These are phyloP conservation scores for Colletotrichum incanum DNA, from an alignment of 2,329 filamentous ascomycete species.

Conservation along the genomic window DNA sequence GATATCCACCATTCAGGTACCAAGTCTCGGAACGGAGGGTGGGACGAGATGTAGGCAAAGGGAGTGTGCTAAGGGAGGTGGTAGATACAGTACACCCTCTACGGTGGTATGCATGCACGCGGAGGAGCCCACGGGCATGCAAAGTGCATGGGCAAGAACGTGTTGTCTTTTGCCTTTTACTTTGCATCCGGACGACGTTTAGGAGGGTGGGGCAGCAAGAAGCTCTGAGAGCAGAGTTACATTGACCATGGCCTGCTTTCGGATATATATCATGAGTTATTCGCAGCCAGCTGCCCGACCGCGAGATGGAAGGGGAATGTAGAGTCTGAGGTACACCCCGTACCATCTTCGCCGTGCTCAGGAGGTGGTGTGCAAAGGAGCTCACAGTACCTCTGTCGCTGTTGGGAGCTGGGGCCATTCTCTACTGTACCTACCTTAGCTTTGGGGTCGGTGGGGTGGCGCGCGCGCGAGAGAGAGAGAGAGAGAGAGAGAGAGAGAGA, in stretches of 20 bases:
- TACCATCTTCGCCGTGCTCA: not conserved
- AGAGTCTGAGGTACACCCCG: not conserved
- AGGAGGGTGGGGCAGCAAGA: conserved; percentile 21
- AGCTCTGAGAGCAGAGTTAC: not conserved
- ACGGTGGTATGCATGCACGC: conserved; percentile 29
- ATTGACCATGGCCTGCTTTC: not conserved
- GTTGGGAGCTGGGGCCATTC: conserved; percentile 2
- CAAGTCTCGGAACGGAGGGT: conserved; percentile 6
- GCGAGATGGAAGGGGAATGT: not conserved
- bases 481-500: not conserved
- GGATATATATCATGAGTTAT: not conserved
- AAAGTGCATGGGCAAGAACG: conserved; percentile 13
- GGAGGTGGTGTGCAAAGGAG: not conserved
- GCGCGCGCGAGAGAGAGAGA: no score
- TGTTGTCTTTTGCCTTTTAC: not conserved
- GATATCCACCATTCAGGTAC: conserved; percentile 42
- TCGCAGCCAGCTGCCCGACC: not conserved
- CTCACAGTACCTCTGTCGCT: not conserved
- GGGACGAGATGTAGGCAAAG: not conserved
- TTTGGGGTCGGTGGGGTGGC: not conserved
- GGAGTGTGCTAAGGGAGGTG: not conserved
- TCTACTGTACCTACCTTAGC: not conserved
- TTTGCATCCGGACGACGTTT: conserved; percentile 39
- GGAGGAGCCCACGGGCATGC: conserved; percentile 7
- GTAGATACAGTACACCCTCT: no score